Base-by-base conservation (phyloP, 2,329 filamentous ascomycete genomes). In the Metarhizium anisopliae region DNA sequence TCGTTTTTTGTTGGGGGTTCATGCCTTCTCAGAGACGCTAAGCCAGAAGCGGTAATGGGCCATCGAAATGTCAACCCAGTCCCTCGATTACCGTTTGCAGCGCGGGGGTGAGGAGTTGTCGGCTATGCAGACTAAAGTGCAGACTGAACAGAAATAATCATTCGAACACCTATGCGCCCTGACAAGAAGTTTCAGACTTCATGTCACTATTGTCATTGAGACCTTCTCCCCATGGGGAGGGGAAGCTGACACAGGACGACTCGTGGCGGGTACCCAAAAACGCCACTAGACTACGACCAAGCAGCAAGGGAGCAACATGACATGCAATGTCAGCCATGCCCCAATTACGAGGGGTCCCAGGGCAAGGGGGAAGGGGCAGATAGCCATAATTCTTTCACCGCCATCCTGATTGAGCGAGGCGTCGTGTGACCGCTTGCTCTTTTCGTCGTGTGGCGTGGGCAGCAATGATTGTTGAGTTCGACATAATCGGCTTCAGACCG, bases 391-490 rank as follows among this genome's bases (percentile, higher is more conserved):
- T 16, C 20, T 13, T 25, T 52, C 50, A 55, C 54, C 54, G 54
- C 54, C 42, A 49, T 55, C 54, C 54, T 8, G 40, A 52, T 52
- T 38, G 32, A 35, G 54, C 42, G 20, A 50, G 30, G 7, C 35
- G 47, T 32, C 50, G 35, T 25, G 50, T 55, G 54, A 55, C 50
- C 43, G 50, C 54, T 50, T 55, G 30, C 54, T 42, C 18, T 47
- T 55, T 25, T 51, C 40, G 54, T 32, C 30, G 6, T 29, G 40
- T 47, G 35, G 18, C 35, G 32, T 1, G 45, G 45, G 18, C 10
- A 25, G n/a, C n/a, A 49, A 11, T 30, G 25, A 49, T 49, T 49
- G 45, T 49, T 49, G 45, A 49, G 45, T 49, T 29, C 11, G 14
- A 6, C 30, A 49, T 29, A 47, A 20, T 47, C 18, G 43, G n/a